Percentiles rank a stretch among this genome's conserved stretches.
Conservation (phyloP, 2,329 filamentous ascomycete genomes). For the Aspergillus candidus region DNA sequence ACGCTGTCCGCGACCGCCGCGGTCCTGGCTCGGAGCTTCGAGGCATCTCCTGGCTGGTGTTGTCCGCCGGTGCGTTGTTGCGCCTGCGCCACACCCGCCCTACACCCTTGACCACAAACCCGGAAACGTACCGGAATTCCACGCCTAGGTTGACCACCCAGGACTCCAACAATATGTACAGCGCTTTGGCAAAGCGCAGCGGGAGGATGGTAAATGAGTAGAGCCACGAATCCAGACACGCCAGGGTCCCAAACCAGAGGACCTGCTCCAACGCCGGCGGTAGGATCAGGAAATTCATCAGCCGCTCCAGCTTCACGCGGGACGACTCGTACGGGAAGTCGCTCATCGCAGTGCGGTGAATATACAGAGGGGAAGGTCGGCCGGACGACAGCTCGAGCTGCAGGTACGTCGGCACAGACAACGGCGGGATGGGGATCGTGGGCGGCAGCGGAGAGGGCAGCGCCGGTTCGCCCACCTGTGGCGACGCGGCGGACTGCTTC, state of each 20-base stretch:
- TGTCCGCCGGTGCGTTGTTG: constrained; percentile 20
- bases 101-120: constrained; percentile 72
- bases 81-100: constrained; percentile 69
- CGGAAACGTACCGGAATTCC: constrained; percentile 65
- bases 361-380: constrained; percentile 57
- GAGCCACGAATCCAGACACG: constrained; percentile 92
- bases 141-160: constrained; percentile 67
- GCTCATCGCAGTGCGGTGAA: constrained; percentile 51
- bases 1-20: constrained; percentile 11
- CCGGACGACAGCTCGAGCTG: constrained; percentile 58
- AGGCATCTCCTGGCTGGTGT: constrained; percentile 7
- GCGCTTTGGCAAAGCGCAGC: constrained; percentile 74
- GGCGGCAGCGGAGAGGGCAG: constrained; percentile 45
- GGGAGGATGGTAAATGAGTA: constrained; percentile 95
- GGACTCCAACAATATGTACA: constrained; percentile 70
- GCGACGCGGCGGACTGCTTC: constrained; percentile 23
- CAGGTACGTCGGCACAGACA: constrained; percentile 60
- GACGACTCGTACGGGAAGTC: constrained; percentile 85
- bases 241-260: constrained; percentile 79
- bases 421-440: constrained; percentile 54
- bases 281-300: constrained; percentile 80
- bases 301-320: constrained; percentile 81
- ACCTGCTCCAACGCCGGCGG: constrained; percentile 77
- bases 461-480: constrained; percentile 25
- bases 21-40: constrained; percentile 17